Evolutionary conservation across 768 basidiomycete genomes (phyloP).

Genomic region (Amanita inopinata): DNA sequence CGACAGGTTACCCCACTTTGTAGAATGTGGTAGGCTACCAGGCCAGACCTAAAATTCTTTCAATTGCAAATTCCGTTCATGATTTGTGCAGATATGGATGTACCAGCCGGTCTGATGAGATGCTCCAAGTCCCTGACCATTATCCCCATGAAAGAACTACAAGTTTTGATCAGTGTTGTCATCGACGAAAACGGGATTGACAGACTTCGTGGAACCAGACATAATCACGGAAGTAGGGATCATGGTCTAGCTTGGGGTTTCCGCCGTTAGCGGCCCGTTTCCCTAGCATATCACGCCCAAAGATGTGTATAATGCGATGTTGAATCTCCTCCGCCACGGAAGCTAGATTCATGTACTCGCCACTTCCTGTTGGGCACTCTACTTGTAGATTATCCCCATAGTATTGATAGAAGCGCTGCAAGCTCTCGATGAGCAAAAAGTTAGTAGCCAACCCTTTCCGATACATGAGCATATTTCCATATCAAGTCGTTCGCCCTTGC

Average conservation of each 20-base stretch:
- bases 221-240: slow-evolving; percentile 95
- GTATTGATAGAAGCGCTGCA: slow-evolving; percentile 97
- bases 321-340: slow-evolving; percentile 96
- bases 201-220: slow-evolving; percentile 90
- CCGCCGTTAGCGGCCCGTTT: slow-evolving; percentile 89
- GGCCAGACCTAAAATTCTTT: slow-evolving; percentile 54
- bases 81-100: slow-evolving; percentile 14
- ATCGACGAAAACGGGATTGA: not conserved
- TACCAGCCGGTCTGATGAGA: slow-evolving; percentile 98
- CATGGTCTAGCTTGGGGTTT: slow-evolving; percentile 74
- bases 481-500: slow-evolving; percentile 12
- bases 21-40: slow-evolving; percentile 85
- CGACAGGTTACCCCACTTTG: slow-evolving; percentile 86
- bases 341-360: slow-evolving; percentile 96
- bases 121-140: slow-evolving; percentile 87
- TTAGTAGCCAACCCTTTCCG: slow-evolving; percentile 84
- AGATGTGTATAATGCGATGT: slow-evolving; percentile 98
- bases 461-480: not conserved
- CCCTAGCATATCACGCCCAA: slow-evolving; percentile 84
- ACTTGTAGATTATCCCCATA: slow-evolving; percentile 86
- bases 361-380: slow-evolving; percentile 94
- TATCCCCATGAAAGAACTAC: slow-evolving; percentile 93
- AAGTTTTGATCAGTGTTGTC: slow-evolving; percentile 5
- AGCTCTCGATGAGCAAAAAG: slow-evolving; percentile 89
- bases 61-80: not conserved